Evolutionary conservation across 257 asterid species (phyloP).

Genomic region (Coffea canephora): DNA sequence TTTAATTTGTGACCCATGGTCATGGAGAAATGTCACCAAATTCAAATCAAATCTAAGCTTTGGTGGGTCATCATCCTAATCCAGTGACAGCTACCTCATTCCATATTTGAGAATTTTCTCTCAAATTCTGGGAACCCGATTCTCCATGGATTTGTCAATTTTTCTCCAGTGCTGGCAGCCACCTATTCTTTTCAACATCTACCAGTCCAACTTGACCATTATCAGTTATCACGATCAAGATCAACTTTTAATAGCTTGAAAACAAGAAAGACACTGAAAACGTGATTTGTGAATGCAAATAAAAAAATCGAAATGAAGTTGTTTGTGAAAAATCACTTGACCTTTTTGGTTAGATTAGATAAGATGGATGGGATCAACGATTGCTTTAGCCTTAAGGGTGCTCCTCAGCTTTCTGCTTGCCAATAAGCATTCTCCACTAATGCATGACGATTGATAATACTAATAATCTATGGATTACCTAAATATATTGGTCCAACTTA

Average conservation of each 20-base stretch:
- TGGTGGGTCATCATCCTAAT: slow-evolving; percentile 5
- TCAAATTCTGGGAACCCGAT: not conserved
- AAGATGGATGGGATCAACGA: not conserved
- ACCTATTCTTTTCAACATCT: not conserved
- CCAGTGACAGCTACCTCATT: not conserved
- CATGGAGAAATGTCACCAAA: not conserved
- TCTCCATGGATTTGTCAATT: slow-evolving; percentile 7
- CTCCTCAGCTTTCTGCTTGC: not conserved
- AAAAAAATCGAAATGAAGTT: not conserved
- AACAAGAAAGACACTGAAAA: not conserved
- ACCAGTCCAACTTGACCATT: slow-evolving; percentile 4
- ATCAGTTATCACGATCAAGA: not conserved
- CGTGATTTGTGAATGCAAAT: too few relatives aligned
- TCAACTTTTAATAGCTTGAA: not conserved
- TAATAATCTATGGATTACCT: not conserved
- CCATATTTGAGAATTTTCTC: not conserved
- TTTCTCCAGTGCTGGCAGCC: slow-evolving; percentile 17
- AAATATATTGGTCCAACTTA: not conserved
- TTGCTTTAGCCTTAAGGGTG: not conserved
- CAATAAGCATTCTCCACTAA: not conserved
- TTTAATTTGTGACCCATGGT: not conserved
- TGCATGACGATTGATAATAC: not conserved
- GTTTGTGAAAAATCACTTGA: not conserved
- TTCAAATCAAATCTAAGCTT: not conserved
- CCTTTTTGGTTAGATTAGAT: not conserved